Base-by-base conservation (phyloP, 176 grass and related monocot genomes). In the Dendrocalamus sinicus region DNA sequence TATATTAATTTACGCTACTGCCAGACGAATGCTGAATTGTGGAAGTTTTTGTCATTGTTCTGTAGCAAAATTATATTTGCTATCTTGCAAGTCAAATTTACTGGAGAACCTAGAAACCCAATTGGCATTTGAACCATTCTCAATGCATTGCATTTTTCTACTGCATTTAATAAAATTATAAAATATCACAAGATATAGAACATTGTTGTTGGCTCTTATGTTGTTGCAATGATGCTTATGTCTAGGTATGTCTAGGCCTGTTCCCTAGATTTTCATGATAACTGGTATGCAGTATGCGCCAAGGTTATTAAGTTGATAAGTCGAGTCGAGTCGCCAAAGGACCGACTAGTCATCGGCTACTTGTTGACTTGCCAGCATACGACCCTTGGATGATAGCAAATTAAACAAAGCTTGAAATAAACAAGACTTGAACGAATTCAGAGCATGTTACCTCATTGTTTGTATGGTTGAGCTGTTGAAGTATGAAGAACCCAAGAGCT, bases 41-140 rank as follows among this genome's bases (percentile, higher is more conserved):
- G n/a, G n/a, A 55, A 41, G 17, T 13, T 66, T 30, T 39, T 61
- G 57, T 58, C 15, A 10, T 37, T 73, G 12, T 14, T 13, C 5
- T 57, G 10, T 80, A 52, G 28, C 11, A 39, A 83, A 54, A 20
- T 64, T 73, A 47, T 61, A 51, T 85, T 79, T 79, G 39, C 57
- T 79, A 12, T 37, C 46, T 52, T 66, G 11, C 28, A 80, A 80
- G 9, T 63, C 40, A 48, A 30, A 32, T 79, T 16, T 78, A 80
- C 63, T 68, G 63, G 35, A 65, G 40, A 73, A 79, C 59, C 46
- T 47, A 30, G 6, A 72, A 50, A 39, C 26, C 58, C 23, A 26
- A 62, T 12, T 62, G 60, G 10, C 60, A 67, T 67, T 74, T 39
- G 6, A 32, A 73, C 11, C 58, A 63, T 43, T 32, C 59, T 89